A percentile compares a stretch with the other conserved stretches of the same genome.
phyloP scores from a whole-genome alignment of 129 eudicot genomes.

The Tanacetum coccineum region DNA sequence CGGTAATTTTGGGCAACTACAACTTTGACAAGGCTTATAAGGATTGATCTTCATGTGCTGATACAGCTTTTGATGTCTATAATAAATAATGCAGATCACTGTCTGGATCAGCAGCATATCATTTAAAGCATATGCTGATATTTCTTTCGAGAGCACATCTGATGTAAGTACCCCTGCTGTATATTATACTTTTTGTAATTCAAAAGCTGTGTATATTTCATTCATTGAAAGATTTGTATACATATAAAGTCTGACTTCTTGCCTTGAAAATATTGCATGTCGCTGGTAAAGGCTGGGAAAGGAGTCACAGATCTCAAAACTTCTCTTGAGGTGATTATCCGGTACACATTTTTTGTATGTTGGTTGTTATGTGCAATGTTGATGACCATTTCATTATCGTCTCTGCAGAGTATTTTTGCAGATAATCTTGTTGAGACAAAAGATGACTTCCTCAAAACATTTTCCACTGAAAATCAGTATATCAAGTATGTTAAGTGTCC shows the following conservation, averaged over 20 bases:
- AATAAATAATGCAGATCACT: constrained; percentile 54
- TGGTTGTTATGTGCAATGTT: constrained; percentile 3
- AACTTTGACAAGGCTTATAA: too few species aligned
- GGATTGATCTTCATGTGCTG: constrained; percentile 5
- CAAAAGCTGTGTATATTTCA: not conserved
- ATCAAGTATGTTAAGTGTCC: constrained; percentile 42
- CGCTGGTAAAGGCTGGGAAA: constrained; percentile 71
- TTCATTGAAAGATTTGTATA: not conserved
- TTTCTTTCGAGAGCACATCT: constrained; percentile 68
- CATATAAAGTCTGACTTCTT: constrained; percentile 7
- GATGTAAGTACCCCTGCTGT: constrained; percentile 65
- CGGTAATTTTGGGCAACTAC: too few species aligned
- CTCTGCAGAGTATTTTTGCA: constrained; percentile 78
- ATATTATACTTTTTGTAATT: not conserved
- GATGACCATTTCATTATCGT: constrained; percentile 5
- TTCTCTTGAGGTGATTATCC: constrained; percentile 65
- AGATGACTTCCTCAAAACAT: constrained; percentile 79
- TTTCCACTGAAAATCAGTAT: constrained; percentile 54
- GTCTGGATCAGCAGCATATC: constrained; percentile 85
- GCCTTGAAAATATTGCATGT: constrained; percentile 6
- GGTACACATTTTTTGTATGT: constrained; percentile 3
- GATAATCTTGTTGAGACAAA: constrained; percentile 82
- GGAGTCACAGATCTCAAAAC: constrained; percentile 87
- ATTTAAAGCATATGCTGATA: constrained; percentile 80
- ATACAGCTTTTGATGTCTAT: not conserved